Evolutionary conservation across 2,329 filamentous ascomycete species (phyloP), one percentile per base, ranked within the genome.

Genomic region (Xylariales sp.): DNA sequence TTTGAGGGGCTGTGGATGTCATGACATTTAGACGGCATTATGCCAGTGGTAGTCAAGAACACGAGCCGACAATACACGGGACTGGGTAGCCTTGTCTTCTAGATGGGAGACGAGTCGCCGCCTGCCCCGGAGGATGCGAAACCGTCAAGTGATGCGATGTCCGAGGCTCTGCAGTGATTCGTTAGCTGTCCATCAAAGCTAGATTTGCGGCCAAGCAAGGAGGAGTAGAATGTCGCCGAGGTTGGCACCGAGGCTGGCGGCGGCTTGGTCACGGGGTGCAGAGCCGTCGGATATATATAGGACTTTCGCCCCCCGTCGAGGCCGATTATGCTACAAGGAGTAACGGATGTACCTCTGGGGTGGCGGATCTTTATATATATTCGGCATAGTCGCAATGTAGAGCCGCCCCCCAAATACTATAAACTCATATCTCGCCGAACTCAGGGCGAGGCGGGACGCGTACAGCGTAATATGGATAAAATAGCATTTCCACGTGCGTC

Each of bases 271-370:
- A 70, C 65, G 62, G 54, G 69, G 63, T 56, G 57, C 30, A 63
- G 46, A 65, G 62, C 62, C 65, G 68, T 68, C 65, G 65, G 65
- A 61, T 60, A 62, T 68, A 62, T 67, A 69, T 64, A 64, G 59
- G 64, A 60, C 34, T 48, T 43, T 69, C 48, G 59, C 56, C 54
- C 41, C 64, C 45, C 52, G 45, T 48, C 62, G 46, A 53, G 39
- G 56, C 46, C 39, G 45, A 61, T 49, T n/a, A 39, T 41, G n/a
- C 59, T 48, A 34, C 59, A 53, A 53, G 18, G 58, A 56, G 58
- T 49, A 63, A 34, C 55, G 64, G 49, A 69, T 67, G 60, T 36
- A 64, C 58, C 50, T 32, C 45, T 64, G 36, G 62, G 43, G 61
- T 65, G 62, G 61, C 52, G 57, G 59, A 45, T 46, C 14, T 14